These are phyloP conservation scores for Phytophthora pseudosyringae DNA, from an alignment of 352 stramenopile genomes.

Conservation along the genomic window DNA sequence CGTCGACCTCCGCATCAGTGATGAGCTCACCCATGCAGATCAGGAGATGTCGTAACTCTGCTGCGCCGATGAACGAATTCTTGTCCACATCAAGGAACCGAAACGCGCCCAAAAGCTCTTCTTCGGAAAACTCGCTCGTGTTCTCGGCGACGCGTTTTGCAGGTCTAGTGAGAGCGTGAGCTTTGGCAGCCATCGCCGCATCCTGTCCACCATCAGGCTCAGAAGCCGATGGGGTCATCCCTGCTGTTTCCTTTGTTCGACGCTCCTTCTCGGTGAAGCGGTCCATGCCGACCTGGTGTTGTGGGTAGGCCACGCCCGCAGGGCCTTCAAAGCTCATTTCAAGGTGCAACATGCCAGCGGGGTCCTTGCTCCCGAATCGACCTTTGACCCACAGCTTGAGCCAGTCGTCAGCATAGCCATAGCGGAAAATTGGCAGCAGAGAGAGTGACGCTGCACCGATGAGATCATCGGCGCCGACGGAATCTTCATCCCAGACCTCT, in stretches of 20 bases:
- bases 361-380: conserved; percentile 88
- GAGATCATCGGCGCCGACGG: conserved; percentile 89
- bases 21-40: conserved; percentile 97
- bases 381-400: conserved; percentile 88
- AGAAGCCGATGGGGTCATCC: conserved; percentile 14
- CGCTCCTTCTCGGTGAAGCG: conserved; percentile 75
- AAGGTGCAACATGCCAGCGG: conserved; percentile 87
- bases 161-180: conserved; percentile 23
- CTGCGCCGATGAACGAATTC: conserved; percentile 93
- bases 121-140: conserved; percentile 90
- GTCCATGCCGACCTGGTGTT: conserved; percentile 89
- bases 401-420: conserved; percentile 89
- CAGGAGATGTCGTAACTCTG: conserved; percentile 93
- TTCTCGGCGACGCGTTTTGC: conserved; percentile 38
- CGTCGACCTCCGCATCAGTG: conserved; percentile 94
- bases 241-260: conserved; percentile 66
- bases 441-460: conserved; percentile 88
- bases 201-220: conserved; percentile 28
- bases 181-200: conserved; percentile 30
- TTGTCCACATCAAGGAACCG: conserved; percentile 94
- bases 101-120: conserved; percentile 93
- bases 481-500: conserved; percentile 93
- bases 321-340: conserved; percentile 89
- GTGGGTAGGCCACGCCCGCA: conserved; percentile 85
- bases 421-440: conserved; percentile 90